phyloP scores from a whole-genome alignment of 371 early-diverging fungal genomes.

The Dinochytrium kinnereticum region DNA sequence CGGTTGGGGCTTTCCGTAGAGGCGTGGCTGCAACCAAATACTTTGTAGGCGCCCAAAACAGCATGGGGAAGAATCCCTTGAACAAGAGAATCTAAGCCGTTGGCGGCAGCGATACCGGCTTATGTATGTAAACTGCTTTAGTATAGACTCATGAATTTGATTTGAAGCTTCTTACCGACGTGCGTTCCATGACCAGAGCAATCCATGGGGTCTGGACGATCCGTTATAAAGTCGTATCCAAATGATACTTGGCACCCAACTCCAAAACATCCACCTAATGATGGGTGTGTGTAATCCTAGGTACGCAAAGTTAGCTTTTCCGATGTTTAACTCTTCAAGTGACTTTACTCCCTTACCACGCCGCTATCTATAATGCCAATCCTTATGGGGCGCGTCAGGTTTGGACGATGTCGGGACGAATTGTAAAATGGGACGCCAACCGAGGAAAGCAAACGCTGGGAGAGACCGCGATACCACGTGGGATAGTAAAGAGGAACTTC shows the following conservation, averaged over 20 bases:
- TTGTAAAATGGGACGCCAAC: too few species aligned
- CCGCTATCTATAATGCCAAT: background rate
- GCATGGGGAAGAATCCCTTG: background rate
- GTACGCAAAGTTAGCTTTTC: too few species aligned
- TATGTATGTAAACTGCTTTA: background rate
- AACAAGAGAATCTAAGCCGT: background rate
- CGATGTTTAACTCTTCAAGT: background rate
- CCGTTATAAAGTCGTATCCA: background rate
- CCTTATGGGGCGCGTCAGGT: background rate
- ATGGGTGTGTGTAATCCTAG: background rate
- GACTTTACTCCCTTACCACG: background rate
- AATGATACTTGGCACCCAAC: background rate
- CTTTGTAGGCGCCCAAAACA: background rate
- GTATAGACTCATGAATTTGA: background rate
- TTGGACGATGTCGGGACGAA: too few species aligned
- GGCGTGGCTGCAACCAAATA: background rate
- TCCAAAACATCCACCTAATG: background rate
- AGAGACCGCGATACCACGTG: background rate
- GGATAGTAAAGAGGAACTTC: too few species aligned
- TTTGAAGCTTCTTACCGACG: background rate
- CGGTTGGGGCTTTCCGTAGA: too few species aligned
- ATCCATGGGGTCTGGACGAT: background rate
- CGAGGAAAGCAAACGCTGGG: too few species aligned
- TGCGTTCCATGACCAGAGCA: background rate
- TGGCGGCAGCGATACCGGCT: background rate